These are phyloP conservation scores for Zymoseptoria brevis DNA, from an alignment of 2,329 filamentous ascomycete genomes.

Conservation along the genomic window DNA sequence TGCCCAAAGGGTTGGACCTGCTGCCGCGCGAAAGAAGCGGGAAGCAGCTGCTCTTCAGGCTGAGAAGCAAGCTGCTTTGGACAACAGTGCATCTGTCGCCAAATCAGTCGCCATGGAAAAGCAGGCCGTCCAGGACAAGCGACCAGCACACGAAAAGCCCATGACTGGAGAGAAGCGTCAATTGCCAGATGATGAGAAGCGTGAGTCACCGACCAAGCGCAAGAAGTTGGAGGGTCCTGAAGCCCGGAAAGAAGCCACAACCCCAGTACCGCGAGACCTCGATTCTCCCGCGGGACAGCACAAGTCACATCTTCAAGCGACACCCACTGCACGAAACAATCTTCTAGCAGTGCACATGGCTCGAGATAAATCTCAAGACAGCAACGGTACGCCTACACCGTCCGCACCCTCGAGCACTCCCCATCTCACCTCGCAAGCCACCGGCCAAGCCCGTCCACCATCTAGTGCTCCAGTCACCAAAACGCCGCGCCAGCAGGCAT, in stretches of 20 bases:
- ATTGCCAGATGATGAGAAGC: constrained; percentile 7
- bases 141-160: constrained; percentile 7
- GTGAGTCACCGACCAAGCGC: constrained; percentile 19
- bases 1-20: constrained; percentile 24
- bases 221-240: constrained; percentile 17
- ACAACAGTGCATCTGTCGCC: background rate
- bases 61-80: background rate
- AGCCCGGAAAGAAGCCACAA: constrained; percentile 19
- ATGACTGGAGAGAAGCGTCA: constrained; percentile 7
- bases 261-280: constrained; percentile 16
- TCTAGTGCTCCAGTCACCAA: constrained; percentile 18
- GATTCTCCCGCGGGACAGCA: constrained; percentile 15
- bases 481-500: constrained; percentile 29
- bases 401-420: constrained; percentile 19
- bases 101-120: background rate
- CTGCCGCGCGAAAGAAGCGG: constrained; percentile 13
- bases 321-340: constrained; percentile 23
- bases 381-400: constrained; percentile 18
- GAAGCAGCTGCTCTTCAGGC: background rate
- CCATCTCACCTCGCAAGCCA: constrained; percentile 8
- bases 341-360: constrained; percentile 20
- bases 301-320: constrained; percentile 19
- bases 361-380: constrained; percentile 21
- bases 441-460: constrained; percentile 12
- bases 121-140: background rate